Conservation (phyloP, 305 asterid species). For the Plantago coronopus region DNA sequence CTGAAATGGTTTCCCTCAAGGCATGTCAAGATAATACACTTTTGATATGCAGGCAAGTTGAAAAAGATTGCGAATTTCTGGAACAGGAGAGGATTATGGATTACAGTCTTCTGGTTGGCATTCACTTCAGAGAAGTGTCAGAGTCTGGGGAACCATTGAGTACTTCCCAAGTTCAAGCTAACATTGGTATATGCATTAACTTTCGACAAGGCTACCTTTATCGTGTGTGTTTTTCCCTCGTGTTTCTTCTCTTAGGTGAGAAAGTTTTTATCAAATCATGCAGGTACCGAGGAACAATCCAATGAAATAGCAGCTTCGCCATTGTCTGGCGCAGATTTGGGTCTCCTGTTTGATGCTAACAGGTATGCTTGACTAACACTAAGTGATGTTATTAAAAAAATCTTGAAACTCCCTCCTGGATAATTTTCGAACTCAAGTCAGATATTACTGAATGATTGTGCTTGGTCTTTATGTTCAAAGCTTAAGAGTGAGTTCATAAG, state of each 20-base stretch:
- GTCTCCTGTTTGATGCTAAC: slow-evolving; percentile 30
- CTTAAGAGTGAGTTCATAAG: background rate
- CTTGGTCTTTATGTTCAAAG: slow-evolving; percentile 3
- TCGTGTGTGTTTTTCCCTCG: background rate
- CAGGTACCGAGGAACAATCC: slow-evolving; percentile 31
- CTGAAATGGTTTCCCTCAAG: background rate
- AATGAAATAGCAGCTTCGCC: slow-evolving; percentile 34
- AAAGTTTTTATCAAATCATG: slow-evolving; percentile 9
- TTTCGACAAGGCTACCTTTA: background rate
- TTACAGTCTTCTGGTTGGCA: slow-evolving; percentile 85
- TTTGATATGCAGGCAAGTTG: slow-evolving; percentile 67
- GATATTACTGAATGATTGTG: background rate
- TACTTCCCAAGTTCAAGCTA: slow-evolving; percentile 27
- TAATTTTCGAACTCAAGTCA: background rate
- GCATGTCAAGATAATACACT: slow-evolving; percentile 8
- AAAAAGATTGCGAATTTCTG: slow-evolving; percentile 86
- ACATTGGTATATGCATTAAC: slow-evolving; percentile 32
- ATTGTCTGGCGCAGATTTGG: slow-evolving; percentile 31
- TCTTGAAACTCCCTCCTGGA: background rate
- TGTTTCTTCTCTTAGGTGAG: slow-evolving; percentile 7
- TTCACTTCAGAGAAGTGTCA: slow-evolving; percentile 70
- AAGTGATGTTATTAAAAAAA: background rate
- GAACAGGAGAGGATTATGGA: slow-evolving; percentile 95
- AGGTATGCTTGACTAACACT: slow-evolving; percentile 29
- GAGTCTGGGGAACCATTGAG: slow-evolving; percentile 52